phyloP scores from a whole-genome alignment of 179 eudicot species.

The Monotropa hypopitys region DNA sequence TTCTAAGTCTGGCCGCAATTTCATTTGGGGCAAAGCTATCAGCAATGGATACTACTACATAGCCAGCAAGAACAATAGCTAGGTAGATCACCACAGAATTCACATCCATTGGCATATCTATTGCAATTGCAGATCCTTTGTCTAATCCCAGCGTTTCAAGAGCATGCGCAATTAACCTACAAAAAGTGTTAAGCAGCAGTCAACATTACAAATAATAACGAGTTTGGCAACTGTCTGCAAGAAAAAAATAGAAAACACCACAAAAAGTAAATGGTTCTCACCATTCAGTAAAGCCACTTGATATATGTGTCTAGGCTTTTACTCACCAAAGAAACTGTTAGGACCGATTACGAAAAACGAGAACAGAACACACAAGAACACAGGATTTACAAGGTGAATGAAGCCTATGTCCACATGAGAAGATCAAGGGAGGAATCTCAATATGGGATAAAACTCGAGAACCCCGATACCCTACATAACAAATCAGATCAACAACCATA shows the following conservation, averaged over 20 bases:
- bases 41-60: conserved; percentile 87
- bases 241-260: conserved; percentile 4
- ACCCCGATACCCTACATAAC: not conserved
- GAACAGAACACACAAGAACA: not conserved
- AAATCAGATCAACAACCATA: not conserved
- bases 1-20: conserved; percentile 63
- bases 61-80: conserved; percentile 85
- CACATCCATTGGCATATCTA: conserved; percentile 96
- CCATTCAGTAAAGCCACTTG: not conserved
- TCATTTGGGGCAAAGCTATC: conserved; percentile 93
- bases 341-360: not conserved
- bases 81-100: conserved; percentile 79
- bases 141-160: conserved; percentile 59
- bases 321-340: not conserved
- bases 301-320: not conserved
- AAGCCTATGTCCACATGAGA: too few relatives aligned
- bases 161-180: conserved; percentile 75
- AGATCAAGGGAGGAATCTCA: not conserved
- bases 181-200: conserved; percentile 9
- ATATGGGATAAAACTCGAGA: not conserved
- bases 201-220: conserved; percentile 1
- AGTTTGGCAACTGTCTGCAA: not conserved
- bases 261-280: conserved; percentile 2
- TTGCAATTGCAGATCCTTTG: conserved; percentile 86
- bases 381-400: too few relatives aligned